Evolutionary conservation across 768 basidiomycete genomes (phyloP).

Genomic region (Daedaleopsis sinensis): DNA sequence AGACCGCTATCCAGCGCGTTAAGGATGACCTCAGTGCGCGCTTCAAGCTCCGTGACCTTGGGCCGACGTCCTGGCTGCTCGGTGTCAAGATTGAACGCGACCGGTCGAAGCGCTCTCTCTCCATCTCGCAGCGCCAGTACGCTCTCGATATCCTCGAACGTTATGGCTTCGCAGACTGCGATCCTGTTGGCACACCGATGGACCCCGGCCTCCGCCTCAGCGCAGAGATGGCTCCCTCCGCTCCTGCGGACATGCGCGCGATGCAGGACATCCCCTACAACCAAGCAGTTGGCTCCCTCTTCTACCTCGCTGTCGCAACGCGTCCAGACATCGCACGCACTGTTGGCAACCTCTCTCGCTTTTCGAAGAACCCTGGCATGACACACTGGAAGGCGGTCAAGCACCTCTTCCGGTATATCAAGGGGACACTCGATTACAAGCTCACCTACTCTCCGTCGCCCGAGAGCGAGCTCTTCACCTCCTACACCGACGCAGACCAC

Average conservation of each 20-base stretch:
- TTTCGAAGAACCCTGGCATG: constrained; percentile 28
- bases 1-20: constrained; percentile 5
- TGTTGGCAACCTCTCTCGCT: constrained; percentile 14
- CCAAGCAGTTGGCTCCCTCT: constrained; percentile 25
- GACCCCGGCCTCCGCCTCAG: constrained; percentile 5
- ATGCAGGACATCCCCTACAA: constrained; percentile 16
- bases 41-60: constrained; percentile 2
- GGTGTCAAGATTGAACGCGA: constrained; percentile 6
- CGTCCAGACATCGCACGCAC: constrained; percentile 37
- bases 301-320: constrained; percentile 34
- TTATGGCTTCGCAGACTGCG: background rate
- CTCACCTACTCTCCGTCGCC: too few species aligned
- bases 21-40: constrained; percentile 1
- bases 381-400: too few species aligned
- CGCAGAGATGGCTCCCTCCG: constrained; percentile 6
- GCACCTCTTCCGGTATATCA: too few species aligned
- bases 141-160: constrained; percentile 1
- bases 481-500: too few species aligned
- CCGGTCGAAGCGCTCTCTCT: background rate
- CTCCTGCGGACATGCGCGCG: background rate
- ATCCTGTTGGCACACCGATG: background rate
- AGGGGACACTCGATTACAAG: too few species aligned
- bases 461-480: too few species aligned
- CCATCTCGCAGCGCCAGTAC: constrained; percentile 8
- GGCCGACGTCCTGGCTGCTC: background rate